Percentiles rank a stretch among this genome's conserved stretches.
phyloP scores from a whole-genome alignment of 1,139 yeast species.

The Pneumocystis wakefieldiae region DNA sequence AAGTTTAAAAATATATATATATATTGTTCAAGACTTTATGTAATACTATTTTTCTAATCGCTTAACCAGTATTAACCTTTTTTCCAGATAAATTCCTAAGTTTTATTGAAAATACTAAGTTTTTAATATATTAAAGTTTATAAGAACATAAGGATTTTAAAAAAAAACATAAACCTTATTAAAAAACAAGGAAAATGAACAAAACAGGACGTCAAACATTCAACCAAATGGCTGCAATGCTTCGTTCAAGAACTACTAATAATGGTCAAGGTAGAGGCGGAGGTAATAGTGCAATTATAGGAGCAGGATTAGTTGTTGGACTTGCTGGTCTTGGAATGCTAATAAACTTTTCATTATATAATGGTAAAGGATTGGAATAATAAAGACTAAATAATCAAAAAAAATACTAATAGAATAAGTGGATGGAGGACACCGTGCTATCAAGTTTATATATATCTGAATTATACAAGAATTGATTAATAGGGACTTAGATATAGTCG shows the following conservation, averaged over 20 bases:
- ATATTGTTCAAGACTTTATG: too few relatives aligned
- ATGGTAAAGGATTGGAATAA: neutral
- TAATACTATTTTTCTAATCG: too few relatives aligned
- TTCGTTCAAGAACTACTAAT: neutral
- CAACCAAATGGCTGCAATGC: neutral
- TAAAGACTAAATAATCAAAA: neutral
- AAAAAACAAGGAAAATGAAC: neutral
- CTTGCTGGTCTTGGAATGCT: neutral
- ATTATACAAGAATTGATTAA: neutral
- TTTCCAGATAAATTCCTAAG: too few relatives aligned
- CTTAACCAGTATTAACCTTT: too few relatives aligned
- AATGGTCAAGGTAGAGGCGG: neutral
- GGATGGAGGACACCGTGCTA: constrained; percentile 98
- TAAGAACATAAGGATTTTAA: neutral
- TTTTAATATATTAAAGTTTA: neutral
- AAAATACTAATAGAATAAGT: constrained; percentile 27
- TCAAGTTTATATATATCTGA: constrained; percentile 28
- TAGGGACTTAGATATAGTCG: constrained; percentile 43
- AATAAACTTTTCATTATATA: neutral
- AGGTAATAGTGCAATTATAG: neutral
- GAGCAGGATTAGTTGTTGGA: neutral
- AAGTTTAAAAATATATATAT: too few relatives aligned
- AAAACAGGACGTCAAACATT: neutral
- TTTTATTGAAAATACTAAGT: too few relatives aligned
- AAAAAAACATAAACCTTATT: too few relatives aligned